Conservation (phyloP, 352 stramenopile genomes). For the Pythium aphanidermatum region DNA sequence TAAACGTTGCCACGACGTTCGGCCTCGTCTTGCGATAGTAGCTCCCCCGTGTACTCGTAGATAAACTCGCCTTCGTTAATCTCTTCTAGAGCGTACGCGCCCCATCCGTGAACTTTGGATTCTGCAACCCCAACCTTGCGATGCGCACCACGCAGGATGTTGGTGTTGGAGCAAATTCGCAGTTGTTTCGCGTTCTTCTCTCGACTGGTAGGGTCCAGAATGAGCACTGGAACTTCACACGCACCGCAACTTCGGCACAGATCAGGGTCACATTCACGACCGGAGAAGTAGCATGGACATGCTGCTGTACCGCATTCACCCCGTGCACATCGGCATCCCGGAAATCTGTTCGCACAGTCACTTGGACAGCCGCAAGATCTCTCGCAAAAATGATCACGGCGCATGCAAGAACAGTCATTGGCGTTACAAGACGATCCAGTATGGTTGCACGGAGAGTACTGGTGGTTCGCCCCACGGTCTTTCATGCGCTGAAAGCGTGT, state of each 20-base stretch:
- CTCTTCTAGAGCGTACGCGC: constrained; percentile 52
- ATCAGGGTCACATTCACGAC: constrained; percentile 70
- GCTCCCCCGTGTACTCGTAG: constrained; percentile 88
- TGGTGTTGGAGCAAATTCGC: constrained; percentile 65
- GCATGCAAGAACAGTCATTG: constrained; percentile 69
- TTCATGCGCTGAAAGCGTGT: constrained; percentile 79
- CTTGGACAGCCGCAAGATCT: constrained; percentile 50
- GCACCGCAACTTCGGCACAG: constrained; percentile 58
- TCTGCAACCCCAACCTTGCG: constrained; percentile 41
- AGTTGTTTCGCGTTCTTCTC: constrained; percentile 23
- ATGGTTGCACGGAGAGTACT: constrained; percentile 68
- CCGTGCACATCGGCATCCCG: constrained; percentile 53
- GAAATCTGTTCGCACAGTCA: constrained; percentile 76
- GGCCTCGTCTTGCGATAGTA: constrained; percentile 87
- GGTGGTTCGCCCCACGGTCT: constrained; percentile 68
- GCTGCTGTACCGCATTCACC: constrained; percentile 47
- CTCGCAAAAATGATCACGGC: constrained; percentile 77
- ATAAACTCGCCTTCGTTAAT: constrained; percentile 63
- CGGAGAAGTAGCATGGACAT: constrained; percentile 68
- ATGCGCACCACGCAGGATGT: constrained; percentile 54
- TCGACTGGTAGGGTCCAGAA: constrained; percentile 25
- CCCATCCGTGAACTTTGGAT: constrained; percentile 72
- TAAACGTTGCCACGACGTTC: constrained; percentile 86
- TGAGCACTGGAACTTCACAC: constrained; percentile 49
- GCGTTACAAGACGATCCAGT: constrained; percentile 45